Evolutionary conservation across 805 yeast genomes (phyloP), one percentile per base, ranked within the genome.

Genomic region (Zygoascus bituminiphila): DNA sequence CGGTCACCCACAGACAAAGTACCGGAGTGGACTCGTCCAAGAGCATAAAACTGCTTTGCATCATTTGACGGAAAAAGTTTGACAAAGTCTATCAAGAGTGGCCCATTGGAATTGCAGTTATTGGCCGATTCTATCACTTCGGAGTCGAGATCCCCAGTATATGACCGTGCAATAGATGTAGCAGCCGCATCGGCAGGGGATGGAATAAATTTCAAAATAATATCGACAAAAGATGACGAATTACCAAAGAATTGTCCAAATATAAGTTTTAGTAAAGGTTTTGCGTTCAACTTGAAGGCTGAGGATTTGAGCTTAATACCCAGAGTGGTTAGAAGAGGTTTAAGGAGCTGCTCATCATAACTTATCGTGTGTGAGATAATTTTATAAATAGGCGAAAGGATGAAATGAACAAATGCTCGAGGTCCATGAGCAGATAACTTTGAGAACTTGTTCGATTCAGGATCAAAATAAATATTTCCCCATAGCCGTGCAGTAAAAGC

Each of bases 331-430:
- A 87, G 62, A 20, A 76, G 61, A 2, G 50, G 48, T 8, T 73
- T 60, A 15, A 87, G 60, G 0, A 67, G 66, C 4, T 65, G 62
- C 2, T 76, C 65, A 15, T 75, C 75, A 31, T 74, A 70, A 0
- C 87, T 72, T 9, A 91, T 59, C 0, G 84, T 71, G 44, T 77
- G 72, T 0, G 87, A 72, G 33, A 81, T 66, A 7, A 89, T 61
- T 61, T 91, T 89, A 67, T 88, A 91, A 10, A 91, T 58, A 2
- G 98, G 98, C 22, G 78, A 79, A 7, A 88, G 65, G 6, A 93
- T 72, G 56, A 88, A 83, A 41, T 72, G 69, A 5, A 75, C 73
- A 62, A 91, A 84, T 1, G 87, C 62, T 37, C 67, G 51, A 51
- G 51, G 60, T 24, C 54, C 46, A 51, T 61, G 42, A 40, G 48